phyloP scores from a whole-genome alignment of 768 basidiomycete genomes.

The Pulveroboletus sp. region DNA sequence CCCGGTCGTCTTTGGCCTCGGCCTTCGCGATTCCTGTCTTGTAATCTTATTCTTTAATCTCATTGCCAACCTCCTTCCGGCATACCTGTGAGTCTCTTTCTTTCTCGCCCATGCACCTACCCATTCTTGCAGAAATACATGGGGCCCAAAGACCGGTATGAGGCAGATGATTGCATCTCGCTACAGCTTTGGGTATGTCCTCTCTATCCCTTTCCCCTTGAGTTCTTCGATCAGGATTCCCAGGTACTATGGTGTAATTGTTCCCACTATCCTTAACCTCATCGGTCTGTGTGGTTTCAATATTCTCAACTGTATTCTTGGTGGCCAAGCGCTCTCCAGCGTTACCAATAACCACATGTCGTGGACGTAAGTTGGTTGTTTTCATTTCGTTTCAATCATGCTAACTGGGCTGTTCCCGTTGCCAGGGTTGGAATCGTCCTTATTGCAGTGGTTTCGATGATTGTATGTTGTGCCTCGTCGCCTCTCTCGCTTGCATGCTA shows the following conservation, averaged over 20 bases:
- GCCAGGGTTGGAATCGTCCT: conserved; percentile 79
- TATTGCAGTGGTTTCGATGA: conserved; percentile 63
- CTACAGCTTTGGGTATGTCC: conserved; percentile 52
- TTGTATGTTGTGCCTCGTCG: conserved; percentile 36
- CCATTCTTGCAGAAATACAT: conserved; percentile 45
- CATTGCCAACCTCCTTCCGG: conserved; percentile 54
- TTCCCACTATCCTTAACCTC: conserved; percentile 56
- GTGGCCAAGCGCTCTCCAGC: conserved; percentile 62
- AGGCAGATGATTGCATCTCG: conserved; percentile 79
- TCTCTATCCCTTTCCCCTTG: conserved; percentile 30
- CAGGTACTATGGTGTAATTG: conserved; percentile 53
- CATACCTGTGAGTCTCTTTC: conserved; percentile 48
- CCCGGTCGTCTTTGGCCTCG: conserved; percentile 58
- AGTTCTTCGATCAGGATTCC: neutral
- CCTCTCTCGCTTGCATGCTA: neutral
- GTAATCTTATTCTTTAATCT: conserved; percentile 69
- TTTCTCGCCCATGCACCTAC: neutral
- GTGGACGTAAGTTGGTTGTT: conserved; percentile 41
- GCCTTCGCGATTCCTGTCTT: conserved; percentile 60
- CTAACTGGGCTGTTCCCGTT: conserved; percentile 11
- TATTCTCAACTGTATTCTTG: conserved; percentile 65
- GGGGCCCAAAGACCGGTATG: conserved; percentile 77
- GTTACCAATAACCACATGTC: conserved; percentile 49
- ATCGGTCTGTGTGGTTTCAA: conserved; percentile 62
- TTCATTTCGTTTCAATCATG: neutral